A percentile compares a stretch with the other conserved stretches of the same genome.
Conservation (phyloP, 768 basidiomycete species). For the Tubosaeta brunneosetosa region DNA sequence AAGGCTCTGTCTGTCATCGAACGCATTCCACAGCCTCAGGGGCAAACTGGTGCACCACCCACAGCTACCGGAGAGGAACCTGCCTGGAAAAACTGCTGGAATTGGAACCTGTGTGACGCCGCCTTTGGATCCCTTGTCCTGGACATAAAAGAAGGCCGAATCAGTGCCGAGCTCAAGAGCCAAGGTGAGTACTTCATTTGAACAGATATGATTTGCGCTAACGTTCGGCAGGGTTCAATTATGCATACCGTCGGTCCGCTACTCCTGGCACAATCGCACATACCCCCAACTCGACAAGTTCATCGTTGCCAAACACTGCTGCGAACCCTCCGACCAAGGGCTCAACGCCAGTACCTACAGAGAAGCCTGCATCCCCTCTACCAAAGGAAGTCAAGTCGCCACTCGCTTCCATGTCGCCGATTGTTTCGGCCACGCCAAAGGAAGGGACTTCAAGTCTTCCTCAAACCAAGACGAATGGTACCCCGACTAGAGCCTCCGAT, state of each 20-base stretch:
- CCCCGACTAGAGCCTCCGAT: constrained; percentile 36
- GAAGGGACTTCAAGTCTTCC: constrained; percentile 34
- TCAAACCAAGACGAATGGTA: constrained; percentile 31
- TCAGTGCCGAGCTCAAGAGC: constrained; percentile 88
- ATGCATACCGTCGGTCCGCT: constrained; percentile 80
- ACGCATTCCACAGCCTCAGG: constrained; percentile 60
- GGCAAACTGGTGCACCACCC: constrained; percentile 35
- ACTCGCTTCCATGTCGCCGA: constrained; percentile 33
- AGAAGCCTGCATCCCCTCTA: constrained; percentile 33
- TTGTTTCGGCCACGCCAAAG: constrained; percentile 28
- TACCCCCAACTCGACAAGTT: constrained; percentile 55
- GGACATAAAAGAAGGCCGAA: constrained; percentile 86
- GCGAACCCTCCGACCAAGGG: constrained; percentile 32
- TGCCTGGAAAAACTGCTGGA: constrained; percentile 99
- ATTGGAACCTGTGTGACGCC: constrained; percentile 97
- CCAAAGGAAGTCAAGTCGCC: constrained; percentile 32
- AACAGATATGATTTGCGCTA: background rate
- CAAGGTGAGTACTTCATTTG: constrained; percentile 57
- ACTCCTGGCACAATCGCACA: constrained; percentile 46
- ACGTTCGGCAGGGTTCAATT: constrained; percentile 77
- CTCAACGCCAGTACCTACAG: constrained; percentile 32
- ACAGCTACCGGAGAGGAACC: constrained; percentile 73
- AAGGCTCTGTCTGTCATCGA: constrained; percentile 85
- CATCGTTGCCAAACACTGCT: constrained; percentile 42
- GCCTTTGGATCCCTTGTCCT: constrained; percentile 86